These are phyloP conservation scores for Lenzites betulinus DNA, from an alignment of 768 basidiomycete genomes.

Conservation along the genomic window DNA sequence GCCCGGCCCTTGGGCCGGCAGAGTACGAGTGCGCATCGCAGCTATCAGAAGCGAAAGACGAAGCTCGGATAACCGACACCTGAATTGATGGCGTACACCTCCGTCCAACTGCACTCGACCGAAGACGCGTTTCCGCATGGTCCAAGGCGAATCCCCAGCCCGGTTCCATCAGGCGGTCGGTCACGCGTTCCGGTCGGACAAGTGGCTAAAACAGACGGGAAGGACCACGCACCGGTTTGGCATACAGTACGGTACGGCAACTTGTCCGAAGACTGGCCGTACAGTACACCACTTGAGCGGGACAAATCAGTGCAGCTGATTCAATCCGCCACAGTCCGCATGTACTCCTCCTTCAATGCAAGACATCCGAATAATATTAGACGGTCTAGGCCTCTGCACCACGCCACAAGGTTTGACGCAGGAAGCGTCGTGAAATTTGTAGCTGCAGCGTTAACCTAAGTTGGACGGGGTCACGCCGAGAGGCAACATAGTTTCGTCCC, in stretches of 20 bases:
- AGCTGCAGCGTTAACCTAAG: conserved; percentile 6
- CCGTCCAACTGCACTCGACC: conserved; percentile 1
- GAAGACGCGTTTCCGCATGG: conserved; percentile 15
- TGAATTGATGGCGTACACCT: background rate
- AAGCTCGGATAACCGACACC: background rate
- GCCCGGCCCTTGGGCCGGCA: background rate
- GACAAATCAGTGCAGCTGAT: background rate
- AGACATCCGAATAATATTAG: background rate
- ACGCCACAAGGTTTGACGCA: background rate
- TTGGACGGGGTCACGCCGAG: conserved; percentile 41
- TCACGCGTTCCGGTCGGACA: conserved; percentile 3
- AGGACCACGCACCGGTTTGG: background rate
- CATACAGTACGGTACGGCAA: background rate
- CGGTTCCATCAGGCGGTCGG: conserved; percentile 5
- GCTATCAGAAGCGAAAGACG: conserved; percentile 9
- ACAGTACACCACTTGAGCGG: background rate
- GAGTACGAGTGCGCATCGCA: background rate
- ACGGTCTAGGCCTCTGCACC: background rate
- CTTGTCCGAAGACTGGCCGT: conserved; percentile 3
- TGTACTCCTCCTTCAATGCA: background rate
- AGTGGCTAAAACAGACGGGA: background rate
- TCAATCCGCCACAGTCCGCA: background rate
- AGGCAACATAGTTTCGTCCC: conserved; percentile 38
- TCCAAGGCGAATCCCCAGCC: conserved; percentile 4
- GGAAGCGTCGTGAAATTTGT: background rate